Evolutionary conservation across 2,329 filamentous ascomycete genomes (phyloP), one percentile per base, ranked within the genome.

Genomic region (Rutstroemia sydowiana): DNA sequence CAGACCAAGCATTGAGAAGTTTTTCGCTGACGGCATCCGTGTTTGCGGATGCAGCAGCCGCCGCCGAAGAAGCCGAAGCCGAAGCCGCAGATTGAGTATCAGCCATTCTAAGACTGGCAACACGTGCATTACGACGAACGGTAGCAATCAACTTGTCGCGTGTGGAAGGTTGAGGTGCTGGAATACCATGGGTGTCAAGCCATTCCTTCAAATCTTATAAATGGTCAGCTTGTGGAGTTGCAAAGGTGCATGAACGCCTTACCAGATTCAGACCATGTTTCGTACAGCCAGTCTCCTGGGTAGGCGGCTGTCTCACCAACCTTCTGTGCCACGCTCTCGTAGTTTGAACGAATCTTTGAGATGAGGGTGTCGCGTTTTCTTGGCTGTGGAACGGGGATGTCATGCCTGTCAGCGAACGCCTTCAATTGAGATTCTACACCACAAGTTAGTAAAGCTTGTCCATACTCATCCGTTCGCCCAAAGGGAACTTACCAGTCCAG

Each of bases 271-370:
- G 87, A 85, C 93, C 93, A 98, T 7, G 85, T 77, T 55, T 84
- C 78, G 67, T 96, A 98, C 40, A 97, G 74, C 93, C 93, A 97
- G 72, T 96, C 82, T 36, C 93, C 93, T 31, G 93, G 93, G 66
- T 97, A 97, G n/a, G 82, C 73, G 48, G 81, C 73, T 13, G 88
- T 85, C 71, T 96, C 85, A 55, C 88, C 88, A 10, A 69, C 68
- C 70, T 82, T 83, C 70, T 88, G 83, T 14, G 92, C 89, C 52
- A 84, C 71, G 1, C 79, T 71, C 61, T 95, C 87, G 66, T 95
- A 97, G 70, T 82, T 91, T 58, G 85, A 77, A 57, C 92, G 88
- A 55, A 84, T 81, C 62, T 88, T 81, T 62, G 85, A 78, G 59
- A 97, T 76, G 42, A 96, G 73, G 23, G 81, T 83, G 67, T 97